Percentiles rank a stretch among this genome's conserved stretches.
Evolutionary conservation across 345 rosid genomes (phyloP).

Genomic region (thale cress (Arabidopsis thaliana)): TAIR10.1 NC_003074.8:3928501-3929000

Average conservation of each 20-base stretch:
- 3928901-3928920: conserved; percentile 66
- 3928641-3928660: conserved; percentile 32
- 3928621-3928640: conserved; percentile 55
- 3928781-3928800: conserved; percentile 78
- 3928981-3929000: not conserved
- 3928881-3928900: conserved; percentile 71
- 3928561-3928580: conserved; percentile 61
- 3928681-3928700: not conserved
- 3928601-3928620: conserved; percentile 68
- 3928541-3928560: conserved; percentile 77
- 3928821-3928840: conserved; percentile 73
- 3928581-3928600: conserved; percentile 62
- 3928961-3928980: not conserved
- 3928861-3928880: conserved; percentile 61
- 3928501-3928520: conserved; percentile 45
- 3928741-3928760: conserved; percentile 50
- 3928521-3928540: conserved; percentile 45
- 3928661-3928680: conserved; percentile 4
- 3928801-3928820: conserved; percentile 71
- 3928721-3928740: conserved; percentile 16
- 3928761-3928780: conserved; percentile 74
- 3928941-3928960: conserved; percentile 61
- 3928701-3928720: conserved; percentile 70
- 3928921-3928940: conserved; percentile 52
- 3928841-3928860: conserved; percentile 57